Evolutionary conservation across 140 eudicot species (phyloP).

Genomic region (Ambrosia hybrid): DNA sequence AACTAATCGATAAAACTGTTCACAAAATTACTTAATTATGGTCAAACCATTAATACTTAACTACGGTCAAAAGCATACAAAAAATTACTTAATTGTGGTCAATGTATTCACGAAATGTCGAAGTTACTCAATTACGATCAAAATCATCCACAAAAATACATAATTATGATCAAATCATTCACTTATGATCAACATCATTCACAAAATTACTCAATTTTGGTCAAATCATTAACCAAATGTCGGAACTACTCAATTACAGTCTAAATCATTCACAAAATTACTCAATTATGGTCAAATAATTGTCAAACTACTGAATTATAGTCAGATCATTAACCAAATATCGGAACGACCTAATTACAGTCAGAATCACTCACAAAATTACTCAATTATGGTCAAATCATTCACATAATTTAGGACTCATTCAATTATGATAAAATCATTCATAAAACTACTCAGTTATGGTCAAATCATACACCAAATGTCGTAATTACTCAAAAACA

Average conservation of each 20-base stretch:
- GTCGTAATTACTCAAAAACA: no score
- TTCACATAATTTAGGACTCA: neutral
- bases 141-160: neutral
- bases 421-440: neutral
- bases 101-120: neutral
- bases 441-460: no score
- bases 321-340: neutral
- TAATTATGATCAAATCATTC: neutral
- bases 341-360: no score
- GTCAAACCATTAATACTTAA: neutral
- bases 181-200: neutral
- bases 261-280: no score
- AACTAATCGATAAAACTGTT: neutral
- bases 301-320: neutral
- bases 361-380: slow-evolving; percentile 8
- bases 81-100: neutral
- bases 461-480: no score
- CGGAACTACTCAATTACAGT: no score
- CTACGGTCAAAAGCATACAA: neutral
- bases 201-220: neutral
- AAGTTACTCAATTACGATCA: neutral
- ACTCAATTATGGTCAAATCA: neutral
- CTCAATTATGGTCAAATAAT: no score
- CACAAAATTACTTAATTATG: neutral
- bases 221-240: neutral